phyloP scores from a whole-genome alignment of 768 basidiomycete genomes.

The Mycena haematopus region DNA sequence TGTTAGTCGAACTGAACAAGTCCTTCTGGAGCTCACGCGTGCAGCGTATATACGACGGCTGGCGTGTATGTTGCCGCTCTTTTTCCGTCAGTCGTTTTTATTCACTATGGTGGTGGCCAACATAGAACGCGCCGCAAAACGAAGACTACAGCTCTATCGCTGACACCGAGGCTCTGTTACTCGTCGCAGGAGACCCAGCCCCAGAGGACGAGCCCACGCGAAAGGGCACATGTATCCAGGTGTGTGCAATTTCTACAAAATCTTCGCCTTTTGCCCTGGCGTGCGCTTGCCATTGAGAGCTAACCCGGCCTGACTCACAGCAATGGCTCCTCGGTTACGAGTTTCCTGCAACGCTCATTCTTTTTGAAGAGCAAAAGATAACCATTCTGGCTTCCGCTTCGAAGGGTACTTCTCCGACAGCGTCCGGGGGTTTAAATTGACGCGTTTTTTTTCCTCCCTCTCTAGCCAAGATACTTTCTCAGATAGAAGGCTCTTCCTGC shows the following conservation, averaged over 20 bases:
- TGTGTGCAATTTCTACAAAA: slow-evolving; percentile 40
- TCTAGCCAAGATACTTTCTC: slow-evolving; percentile 84
- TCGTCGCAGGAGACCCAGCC: slow-evolving; percentile 79
- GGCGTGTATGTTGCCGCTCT: slow-evolving; percentile 58
- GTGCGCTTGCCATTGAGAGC: slow-evolving; percentile 19
- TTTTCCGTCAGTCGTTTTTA: slow-evolving; percentile 19
- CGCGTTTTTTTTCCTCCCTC: slow-evolving; percentile 12
- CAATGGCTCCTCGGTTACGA: slow-evolving; percentile 98
- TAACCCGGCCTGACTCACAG: slow-evolving; percentile 48
- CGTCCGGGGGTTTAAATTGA: slow-evolving; percentile 17
- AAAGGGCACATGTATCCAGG: slow-evolving; percentile 93
- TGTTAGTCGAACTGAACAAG: slow-evolving; percentile 80
- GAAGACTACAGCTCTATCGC: slow-evolving; percentile 76
- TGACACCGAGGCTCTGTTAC: slow-evolving; percentile 70
- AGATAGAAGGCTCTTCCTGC: slow-evolving; percentile 65
- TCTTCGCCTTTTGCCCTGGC: slow-evolving; percentile 9
- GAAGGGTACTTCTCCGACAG: slow-evolving; percentile 66
- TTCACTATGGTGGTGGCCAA: slow-evolving; percentile 23
- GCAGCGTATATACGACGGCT: slow-evolving; percentile 63
- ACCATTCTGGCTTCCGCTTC: slow-evolving; percentile 85
- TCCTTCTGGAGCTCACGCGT: slow-evolving; percentile 60
- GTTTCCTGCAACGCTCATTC: slow-evolving; percentile 91
- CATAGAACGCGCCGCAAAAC: slow-evolving; percentile 67
- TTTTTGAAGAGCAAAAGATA: slow-evolving; percentile 81
- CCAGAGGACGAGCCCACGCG: slow-evolving; percentile 90